A percentile compares a stretch with the other conserved stretches of the same genome.
phyloP scores from a whole-genome alignment of 139 green algal genomes.

The Chlorella sp. region DNA sequence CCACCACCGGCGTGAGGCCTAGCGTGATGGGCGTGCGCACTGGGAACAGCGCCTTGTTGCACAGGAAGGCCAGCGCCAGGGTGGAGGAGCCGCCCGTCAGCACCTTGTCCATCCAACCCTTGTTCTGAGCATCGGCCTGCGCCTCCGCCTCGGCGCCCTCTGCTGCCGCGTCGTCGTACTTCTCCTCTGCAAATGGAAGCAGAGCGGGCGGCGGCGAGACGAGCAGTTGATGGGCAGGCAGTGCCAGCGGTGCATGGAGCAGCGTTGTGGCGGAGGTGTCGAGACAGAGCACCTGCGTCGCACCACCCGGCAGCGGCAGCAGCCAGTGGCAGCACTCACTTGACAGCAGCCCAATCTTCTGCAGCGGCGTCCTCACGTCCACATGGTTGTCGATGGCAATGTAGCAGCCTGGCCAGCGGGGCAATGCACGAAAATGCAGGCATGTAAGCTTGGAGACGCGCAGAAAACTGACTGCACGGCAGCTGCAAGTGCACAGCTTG shows the following conservation, averaged over 20 bases:
- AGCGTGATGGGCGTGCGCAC: constrained; percentile 63
- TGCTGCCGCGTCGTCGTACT: constrained; percentile 1
- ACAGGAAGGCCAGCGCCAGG: constrained; percentile 64
- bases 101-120: constrained; percentile 52
- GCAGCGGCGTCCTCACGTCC: constrained; percentile 45
- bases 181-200: neutral
- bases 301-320: too few species aligned
- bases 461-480: too few species aligned
- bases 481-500: too few species aligned
- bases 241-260: too few species aligned
- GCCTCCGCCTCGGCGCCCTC: neutral
- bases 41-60: constrained; percentile 68
- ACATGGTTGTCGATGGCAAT: constrained; percentile 54
- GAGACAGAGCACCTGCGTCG: neutral
- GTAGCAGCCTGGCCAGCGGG: constrained; percentile 54
- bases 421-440: too few species aligned
- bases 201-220: too few species aligned
- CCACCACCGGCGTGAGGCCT: constrained; percentile 58
- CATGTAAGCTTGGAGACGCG: too few species aligned
- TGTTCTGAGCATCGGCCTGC: neutral
- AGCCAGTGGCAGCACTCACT: constrained; percentile 16
- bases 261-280: neutral
- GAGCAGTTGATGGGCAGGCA: too few species aligned
- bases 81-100: constrained; percentile 51
- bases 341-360: constrained; percentile 48